phyloP scores from a whole-genome alignment of 139 green algal species.

The Bryopsis sp. region DNA sequence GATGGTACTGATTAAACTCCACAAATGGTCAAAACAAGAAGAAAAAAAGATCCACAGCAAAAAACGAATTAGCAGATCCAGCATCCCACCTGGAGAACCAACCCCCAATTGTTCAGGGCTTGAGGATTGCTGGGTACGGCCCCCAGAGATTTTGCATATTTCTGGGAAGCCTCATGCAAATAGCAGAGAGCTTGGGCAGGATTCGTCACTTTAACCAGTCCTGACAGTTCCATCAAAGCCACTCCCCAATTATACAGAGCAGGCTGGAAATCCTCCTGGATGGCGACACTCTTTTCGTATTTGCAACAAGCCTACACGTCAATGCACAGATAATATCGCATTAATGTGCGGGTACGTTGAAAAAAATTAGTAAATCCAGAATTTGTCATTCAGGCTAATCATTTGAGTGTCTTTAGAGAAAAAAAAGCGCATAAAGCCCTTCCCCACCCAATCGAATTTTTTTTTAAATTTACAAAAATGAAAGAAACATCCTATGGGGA shows the following conservation, averaged over 20 bases:
- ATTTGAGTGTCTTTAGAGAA: too few species aligned
- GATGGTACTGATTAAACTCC: too few species aligned
- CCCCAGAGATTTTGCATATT: constrained; percentile 54
- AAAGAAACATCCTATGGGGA: not conserved
- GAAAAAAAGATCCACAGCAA: too few species aligned
- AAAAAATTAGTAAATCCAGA: too few species aligned
- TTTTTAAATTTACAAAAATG: too few species aligned
- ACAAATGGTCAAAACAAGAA: too few species aligned
- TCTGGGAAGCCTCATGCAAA: constrained; percentile 38
- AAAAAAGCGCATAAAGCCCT: too few species aligned
- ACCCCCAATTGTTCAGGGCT: constrained; percentile 77
- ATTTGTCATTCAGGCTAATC: too few species aligned
- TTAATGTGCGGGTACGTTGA: too few species aligned
- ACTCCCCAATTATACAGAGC: constrained; percentile 74
- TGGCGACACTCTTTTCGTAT: constrained; percentile 36
- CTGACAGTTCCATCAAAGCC: constrained; percentile 55
- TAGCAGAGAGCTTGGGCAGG: constrained; percentile 20
- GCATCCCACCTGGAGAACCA: constrained; percentile 60
- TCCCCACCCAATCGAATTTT: too few species aligned
- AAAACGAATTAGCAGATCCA: too few species aligned
- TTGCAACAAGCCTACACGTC: constrained; percentile 44
- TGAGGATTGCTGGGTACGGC: constrained; percentile 52
- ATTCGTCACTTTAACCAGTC: constrained; percentile 23
- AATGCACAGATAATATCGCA: too few species aligned
- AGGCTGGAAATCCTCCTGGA: constrained; percentile 29